Base-by-base conservation (phyloP, 2,329 filamentous ascomycete genomes). In the Magnaporthiopsis rhizophila region DNA sequence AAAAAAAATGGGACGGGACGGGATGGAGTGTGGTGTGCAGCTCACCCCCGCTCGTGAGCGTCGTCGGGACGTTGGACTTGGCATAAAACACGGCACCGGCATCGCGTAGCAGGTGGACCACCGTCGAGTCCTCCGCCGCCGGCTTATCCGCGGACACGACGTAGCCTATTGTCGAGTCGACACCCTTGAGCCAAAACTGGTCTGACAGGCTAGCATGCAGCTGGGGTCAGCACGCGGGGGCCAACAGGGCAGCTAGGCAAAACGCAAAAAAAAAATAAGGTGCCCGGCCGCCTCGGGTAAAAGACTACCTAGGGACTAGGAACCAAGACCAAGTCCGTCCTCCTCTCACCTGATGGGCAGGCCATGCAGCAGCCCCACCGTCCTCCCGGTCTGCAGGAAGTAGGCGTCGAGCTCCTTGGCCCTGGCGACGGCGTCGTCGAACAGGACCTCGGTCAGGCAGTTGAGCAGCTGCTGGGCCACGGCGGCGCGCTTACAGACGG, bases 121-220 rank as follows among this genome's bases (percentile, higher is more conserved):
- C 18, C 9, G 45, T 50, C 45, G 45, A 50, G 45, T 50, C 45
- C 45, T 50, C 45, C n/a, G 45, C 45, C 13, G 45, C 45, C 45
- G 45, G 45, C 45, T 50, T 50, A n/a, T 50, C 45, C 45, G 45
- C 45, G 7, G 45, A 81, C 0, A 82, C 81, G 0, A 83, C 82
- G 66, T 92, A 88, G 5, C 89, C 88, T 0, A 88, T 79, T 0
- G 85, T 87, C 26, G 84, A 78, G 67, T 88, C 85, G 15, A 85
- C 78, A 6, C 85, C 86, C 2, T 73, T 72, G 18, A 89, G 75
- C 65, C 89, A 82, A 77, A 90, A 88, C 70, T 88, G 86, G 74
- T 91, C 89, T 70, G 92, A 92, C 60, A 92, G 79, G 0, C 86
- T 50, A 50, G 45, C 45, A 50, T 9, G 18, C 45, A n/a, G 45